These are phyloP conservation scores for Neofusicoccum ribis DNA, from an alignment of 2,329 filamentous ascomycete species.

Conservation along the genomic window DNA sequence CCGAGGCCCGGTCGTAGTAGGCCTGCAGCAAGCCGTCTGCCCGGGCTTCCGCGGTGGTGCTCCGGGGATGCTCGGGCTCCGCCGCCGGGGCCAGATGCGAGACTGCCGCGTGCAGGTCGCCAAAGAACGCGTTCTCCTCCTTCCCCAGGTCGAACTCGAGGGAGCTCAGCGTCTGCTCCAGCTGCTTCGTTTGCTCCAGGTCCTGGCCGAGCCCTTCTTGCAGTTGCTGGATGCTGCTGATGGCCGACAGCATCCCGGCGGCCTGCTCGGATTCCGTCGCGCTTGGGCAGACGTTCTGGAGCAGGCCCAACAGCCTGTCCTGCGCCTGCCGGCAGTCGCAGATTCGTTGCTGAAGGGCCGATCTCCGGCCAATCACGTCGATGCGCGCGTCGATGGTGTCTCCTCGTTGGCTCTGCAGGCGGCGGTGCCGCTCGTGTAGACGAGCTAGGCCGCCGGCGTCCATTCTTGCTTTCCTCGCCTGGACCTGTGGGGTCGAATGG, in stretches of 20 bases:
- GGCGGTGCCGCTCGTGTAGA: background rate
- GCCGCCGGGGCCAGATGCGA: background rate
- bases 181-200: background rate
- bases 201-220: background rate
- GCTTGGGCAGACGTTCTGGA: background rate
- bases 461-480: background rate
- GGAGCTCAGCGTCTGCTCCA: background rate
- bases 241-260: background rate
- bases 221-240: background rate
- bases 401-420: background rate
- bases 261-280: background rate
- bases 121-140: slow-evolving; percentile 2
- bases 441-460: background rate
- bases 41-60: background rate
- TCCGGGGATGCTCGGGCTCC: background rate
- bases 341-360: background rate
- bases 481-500: background rate
- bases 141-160: slow-evolving; percentile 1
- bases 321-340: background rate
- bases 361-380: background rate
- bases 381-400: background rate
- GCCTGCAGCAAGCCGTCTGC: background rate
- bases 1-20: slow-evolving; percentile 11
- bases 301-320: background rate
- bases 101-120: background rate